These are phyloP conservation scores for Teratosphaeria zuluensis DNA, from an alignment of 2,329 filamentous ascomycete species.

Conservation along the genomic window DNA sequence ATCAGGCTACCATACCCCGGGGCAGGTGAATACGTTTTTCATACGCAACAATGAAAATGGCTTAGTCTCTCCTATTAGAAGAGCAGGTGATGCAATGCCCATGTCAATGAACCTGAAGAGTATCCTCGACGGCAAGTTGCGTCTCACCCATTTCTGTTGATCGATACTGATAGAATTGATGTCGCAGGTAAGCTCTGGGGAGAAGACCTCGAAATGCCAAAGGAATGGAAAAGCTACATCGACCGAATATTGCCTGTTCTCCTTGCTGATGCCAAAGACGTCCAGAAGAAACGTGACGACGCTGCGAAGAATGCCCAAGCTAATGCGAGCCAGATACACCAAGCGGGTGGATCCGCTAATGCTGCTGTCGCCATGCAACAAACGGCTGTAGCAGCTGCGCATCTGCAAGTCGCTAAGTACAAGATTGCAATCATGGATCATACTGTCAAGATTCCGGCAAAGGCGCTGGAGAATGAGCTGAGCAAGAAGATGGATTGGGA, in stretches of 20 bases:
- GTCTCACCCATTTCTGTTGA: not conserved
- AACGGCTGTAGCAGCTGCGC: too few species aligned
- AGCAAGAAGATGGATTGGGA: too few species aligned
- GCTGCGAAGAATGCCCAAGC: not conserved
- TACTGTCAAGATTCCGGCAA: too few species aligned
- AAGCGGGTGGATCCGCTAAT: not conserved
- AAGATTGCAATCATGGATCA: too few species aligned
- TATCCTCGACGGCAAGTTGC: not conserved
- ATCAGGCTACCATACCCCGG: not conserved
- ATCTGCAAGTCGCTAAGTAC: too few species aligned
- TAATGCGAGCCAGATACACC: not conserved
- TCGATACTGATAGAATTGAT: not conserved
- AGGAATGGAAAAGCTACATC: not conserved
- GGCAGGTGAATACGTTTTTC: not conserved
- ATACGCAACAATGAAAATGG: not conserved
- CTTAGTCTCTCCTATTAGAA: not conserved
- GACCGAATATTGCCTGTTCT: not conserved
- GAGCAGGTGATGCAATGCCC: not conserved
- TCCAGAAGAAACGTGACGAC: not conserved
- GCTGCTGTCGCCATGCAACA: not conserved
- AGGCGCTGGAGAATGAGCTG: too few species aligned
- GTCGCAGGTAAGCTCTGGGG: not conserved
- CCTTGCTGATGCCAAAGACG: not conserved
- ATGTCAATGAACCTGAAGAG: not conserved
- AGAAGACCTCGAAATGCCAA: not conserved